Evolutionary conservation across 2,329 filamentous ascomycete species (phyloP).

Genomic region (Eutypa lata): DNA sequence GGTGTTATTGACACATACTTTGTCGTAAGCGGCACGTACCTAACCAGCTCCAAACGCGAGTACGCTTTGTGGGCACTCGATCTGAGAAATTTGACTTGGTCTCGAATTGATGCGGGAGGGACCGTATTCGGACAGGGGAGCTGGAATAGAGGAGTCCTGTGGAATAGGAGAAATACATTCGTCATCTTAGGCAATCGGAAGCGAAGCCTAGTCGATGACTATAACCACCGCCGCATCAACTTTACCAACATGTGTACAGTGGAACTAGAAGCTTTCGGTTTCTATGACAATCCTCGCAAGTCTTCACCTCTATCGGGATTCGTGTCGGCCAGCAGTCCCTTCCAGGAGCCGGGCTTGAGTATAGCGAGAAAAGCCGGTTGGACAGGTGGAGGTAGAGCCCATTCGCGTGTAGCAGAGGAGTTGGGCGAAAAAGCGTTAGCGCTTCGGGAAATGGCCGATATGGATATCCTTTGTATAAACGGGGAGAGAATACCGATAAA

Average conservation of each 20-base stretch:
- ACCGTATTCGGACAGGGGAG: conserved; percentile 95
- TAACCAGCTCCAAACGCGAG: conserved; percentile 97
- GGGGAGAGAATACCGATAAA: conserved; percentile 93
- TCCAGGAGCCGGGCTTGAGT: conserved; percentile 53
- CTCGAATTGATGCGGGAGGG: conserved; percentile 89
- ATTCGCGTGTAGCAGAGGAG: conserved; percentile 77
- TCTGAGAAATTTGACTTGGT: conserved; percentile 84
- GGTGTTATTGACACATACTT: conserved; percentile 95
- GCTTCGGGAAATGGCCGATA: conserved; percentile 85
- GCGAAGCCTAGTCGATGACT: conserved; percentile 91
- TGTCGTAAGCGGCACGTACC: conserved; percentile 93
- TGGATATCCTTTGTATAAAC: conserved; percentile 91
- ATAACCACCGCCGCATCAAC: conserved; percentile 96
- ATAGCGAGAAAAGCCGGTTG: conserved; percentile 58
- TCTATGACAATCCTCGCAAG: conserved; percentile 92
- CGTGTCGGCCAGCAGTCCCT: conserved; percentile 75
- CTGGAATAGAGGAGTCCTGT: conserved; percentile 94
- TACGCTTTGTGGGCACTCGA: conserved; percentile 97
- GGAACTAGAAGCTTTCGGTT: conserved; percentile 92
- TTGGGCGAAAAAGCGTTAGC: conserved; percentile 77
- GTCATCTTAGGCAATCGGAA: conserved; percentile 94
- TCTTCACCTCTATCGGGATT: conserved; percentile 77
- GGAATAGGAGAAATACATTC: conserved; percentile 91
- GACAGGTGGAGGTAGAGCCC: conserved; percentile 71
- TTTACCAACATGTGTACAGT: conserved; percentile 97